phyloP scores from a whole-genome alignment of 2,329 filamentous ascomycete species.

The Septoria petroselini region DNA sequence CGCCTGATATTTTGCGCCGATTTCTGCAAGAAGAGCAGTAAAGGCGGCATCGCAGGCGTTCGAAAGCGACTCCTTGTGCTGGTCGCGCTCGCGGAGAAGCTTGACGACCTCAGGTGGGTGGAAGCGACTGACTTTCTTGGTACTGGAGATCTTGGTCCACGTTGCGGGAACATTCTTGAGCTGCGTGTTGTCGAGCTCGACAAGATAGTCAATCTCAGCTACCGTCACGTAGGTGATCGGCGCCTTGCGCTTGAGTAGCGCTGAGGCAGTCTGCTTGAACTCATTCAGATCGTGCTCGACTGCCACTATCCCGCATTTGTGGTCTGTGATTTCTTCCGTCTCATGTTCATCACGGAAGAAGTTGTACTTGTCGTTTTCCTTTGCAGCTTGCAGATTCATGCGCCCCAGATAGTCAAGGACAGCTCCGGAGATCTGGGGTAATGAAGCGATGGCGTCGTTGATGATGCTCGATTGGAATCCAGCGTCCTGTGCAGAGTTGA shows the following conservation, averaged over 20 bases:
- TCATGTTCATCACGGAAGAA: constrained; percentile 89
- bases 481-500: constrained; percentile 62
- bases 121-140: constrained; percentile 87
- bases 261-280: constrained; percentile 68
- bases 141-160: constrained; percentile 92
- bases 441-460: constrained; percentile 65
- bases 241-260: constrained; percentile 64
- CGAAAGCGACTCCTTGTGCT: constrained; percentile 88
- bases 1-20: constrained; percentile 80
- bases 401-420: constrained; percentile 74
- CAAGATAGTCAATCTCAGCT: constrained; percentile 87
- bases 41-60: constrained; percentile 89
- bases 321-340: constrained; percentile 81
- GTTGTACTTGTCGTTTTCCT: constrained; percentile 83
- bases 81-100: constrained; percentile 81
- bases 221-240: constrained; percentile 77
- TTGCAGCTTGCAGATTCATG: constrained; percentile 80
- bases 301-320: constrained; percentile 88
- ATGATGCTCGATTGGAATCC: constrained; percentile 72
- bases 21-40: constrained; percentile 63
- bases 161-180: constrained; percentile 87
- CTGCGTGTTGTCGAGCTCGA: constrained; percentile 81
- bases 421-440: constrained; percentile 72
- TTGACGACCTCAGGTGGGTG: constrained; percentile 88
- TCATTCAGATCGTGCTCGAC: constrained; percentile 85